Evolutionary conservation across 176 grass and related monocot species (phyloP).

Genomic region (Aegilops bicornis): DNA sequence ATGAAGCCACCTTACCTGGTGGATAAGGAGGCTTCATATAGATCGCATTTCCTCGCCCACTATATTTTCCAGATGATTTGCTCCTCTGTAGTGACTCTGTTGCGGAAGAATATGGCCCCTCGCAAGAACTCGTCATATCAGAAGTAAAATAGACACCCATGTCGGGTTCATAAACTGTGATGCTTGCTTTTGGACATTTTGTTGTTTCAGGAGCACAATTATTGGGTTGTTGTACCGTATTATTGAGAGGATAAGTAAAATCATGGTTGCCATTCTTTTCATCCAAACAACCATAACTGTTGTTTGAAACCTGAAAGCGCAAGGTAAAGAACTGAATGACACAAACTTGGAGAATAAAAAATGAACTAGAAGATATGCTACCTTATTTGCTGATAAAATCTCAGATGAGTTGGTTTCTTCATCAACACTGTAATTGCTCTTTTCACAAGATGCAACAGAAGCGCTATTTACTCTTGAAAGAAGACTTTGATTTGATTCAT

Average conservation of each 20-base stretch:
- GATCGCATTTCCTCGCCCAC: conserved; percentile 50
- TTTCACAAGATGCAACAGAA: conserved; percentile 38
- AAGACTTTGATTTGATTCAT: conserved; percentile 48
- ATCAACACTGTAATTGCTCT: conserved; percentile 30
- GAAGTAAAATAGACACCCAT: conserved; percentile 50
- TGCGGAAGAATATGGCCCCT: conserved; percentile 43
- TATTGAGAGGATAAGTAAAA: conserved; percentile 55
- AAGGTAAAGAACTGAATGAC: conserved; percentile 19
- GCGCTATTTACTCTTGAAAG: conserved; percentile 50
- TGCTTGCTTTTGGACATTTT: conserved; percentile 65
- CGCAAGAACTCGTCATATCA: conserved; percentile 52
- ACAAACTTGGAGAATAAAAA: conserved; percentile 14
- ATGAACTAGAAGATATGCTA: conserved; percentile 21
- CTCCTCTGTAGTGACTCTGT: conserved; percentile 40
- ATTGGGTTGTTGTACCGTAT: conserved; percentile 35
- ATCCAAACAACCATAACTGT: conserved; percentile 27
- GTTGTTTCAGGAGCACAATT: conserved; percentile 65
- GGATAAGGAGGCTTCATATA: conserved; percentile 77
- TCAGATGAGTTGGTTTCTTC: conserved; percentile 41
- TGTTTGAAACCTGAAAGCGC: conserved; percentile 36
- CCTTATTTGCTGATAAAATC: conserved; percentile 50
- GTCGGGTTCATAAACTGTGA: conserved; percentile 51
- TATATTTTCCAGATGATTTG: conserved; percentile 51
- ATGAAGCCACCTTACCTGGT: conserved; percentile 36
- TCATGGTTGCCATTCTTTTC: conserved; percentile 47